A percentile compares a stretch with the other conserved stretches of the same genome.
These are phyloP conservation scores for Irpex rosettiformis DNA, from an alignment of 1,284 basidiomycete species.

Conservation along the genomic window DNA sequence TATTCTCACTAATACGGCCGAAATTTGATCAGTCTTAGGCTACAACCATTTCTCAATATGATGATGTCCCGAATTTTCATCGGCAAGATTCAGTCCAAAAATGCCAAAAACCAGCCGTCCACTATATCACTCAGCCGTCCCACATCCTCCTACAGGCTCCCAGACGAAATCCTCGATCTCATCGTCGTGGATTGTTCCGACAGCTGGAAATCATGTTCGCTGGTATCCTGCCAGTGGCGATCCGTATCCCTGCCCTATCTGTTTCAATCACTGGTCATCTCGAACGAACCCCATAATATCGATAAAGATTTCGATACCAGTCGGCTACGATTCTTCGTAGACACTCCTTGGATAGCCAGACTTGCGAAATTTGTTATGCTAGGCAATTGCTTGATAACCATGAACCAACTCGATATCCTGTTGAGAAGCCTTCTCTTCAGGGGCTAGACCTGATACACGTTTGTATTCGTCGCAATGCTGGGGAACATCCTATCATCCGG, in stretches of 20 bases:
- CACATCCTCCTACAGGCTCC: no score
- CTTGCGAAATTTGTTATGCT: not conserved
- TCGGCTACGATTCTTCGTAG: not conserved
- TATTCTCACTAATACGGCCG: no score
- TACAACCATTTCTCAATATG: no score
- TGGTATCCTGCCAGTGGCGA: not conserved
- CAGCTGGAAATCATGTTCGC: not conserved
- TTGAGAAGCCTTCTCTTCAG: not conserved
- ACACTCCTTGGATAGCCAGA: not conserved
- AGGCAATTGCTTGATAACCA: not conserved
- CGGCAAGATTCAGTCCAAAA: no score
- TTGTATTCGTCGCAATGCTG: not conserved
- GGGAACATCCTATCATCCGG: not conserved
- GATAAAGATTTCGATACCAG: no score
- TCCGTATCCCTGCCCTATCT: not conserved
- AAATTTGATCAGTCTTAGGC: no score
- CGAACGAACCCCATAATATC: not conserved
- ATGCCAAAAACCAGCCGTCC: no score
- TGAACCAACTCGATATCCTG: not conserved
- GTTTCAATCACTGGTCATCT: not conserved
- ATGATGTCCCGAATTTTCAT: no score
- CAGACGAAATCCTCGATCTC: not conserved
- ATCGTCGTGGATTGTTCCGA: not conserved
- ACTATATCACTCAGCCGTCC: no score
- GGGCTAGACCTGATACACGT: not conserved